A percentile compares a stretch with the other conserved stretches of the same genome.
phyloP scores from a whole-genome alignment of 2,329 filamentous ascomycete species.

The Fusarium sambucinum region DNA sequence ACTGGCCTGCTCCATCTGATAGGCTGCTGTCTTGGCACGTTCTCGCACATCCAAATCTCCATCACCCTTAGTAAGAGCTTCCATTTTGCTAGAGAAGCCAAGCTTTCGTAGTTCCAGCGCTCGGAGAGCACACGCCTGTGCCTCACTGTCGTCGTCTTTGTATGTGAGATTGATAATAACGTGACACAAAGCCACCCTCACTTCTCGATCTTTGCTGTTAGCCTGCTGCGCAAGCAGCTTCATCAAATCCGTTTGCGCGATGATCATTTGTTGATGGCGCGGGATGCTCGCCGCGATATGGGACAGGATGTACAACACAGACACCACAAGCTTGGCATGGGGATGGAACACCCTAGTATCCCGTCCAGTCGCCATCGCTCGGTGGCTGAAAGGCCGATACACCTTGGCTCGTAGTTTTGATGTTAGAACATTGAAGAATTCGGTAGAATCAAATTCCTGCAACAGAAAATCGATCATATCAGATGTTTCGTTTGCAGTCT shows the following conservation, averaged over 20 bases:
- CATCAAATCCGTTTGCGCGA: conserved; percentile 81
- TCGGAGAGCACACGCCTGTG: conserved; percentile 72
- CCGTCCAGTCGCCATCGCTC: conserved; percentile 48
- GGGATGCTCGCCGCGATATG: conserved; percentile 88
- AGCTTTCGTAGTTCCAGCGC: conserved; percentile 76
- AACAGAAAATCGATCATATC: conserved; percentile 90
- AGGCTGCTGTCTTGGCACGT: conserved; percentile 81
- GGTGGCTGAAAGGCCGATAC: conserved; percentile 65
- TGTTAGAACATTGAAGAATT: conserved; percentile 84
- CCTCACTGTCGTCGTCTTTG: conserved; percentile 79
- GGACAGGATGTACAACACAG: conserved; percentile 84
- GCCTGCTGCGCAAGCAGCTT: conserved; percentile 80
- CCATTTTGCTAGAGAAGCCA: conserved; percentile 76
- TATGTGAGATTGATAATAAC: conserved; percentile 88
- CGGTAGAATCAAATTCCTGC: conserved; percentile 74
- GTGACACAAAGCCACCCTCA: conserved; percentile 85
- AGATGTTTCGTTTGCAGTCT: conserved; percentile 63
- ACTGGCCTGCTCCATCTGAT: conserved; percentile 71
- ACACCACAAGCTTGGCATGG: conserved; percentile 77
- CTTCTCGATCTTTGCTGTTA: conserved; percentile 75
- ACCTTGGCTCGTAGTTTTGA: conserved; percentile 78
- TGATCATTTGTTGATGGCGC: conserved; percentile 80
- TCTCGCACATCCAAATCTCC: conserved; percentile 85
- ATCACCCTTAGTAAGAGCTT: conserved; percentile 73
- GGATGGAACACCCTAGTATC: conserved; percentile 67